Base-by-base conservation (phyloP, 2,329 filamentous ascomycete genomes). In the Cordyceps tenuipes region DNA sequence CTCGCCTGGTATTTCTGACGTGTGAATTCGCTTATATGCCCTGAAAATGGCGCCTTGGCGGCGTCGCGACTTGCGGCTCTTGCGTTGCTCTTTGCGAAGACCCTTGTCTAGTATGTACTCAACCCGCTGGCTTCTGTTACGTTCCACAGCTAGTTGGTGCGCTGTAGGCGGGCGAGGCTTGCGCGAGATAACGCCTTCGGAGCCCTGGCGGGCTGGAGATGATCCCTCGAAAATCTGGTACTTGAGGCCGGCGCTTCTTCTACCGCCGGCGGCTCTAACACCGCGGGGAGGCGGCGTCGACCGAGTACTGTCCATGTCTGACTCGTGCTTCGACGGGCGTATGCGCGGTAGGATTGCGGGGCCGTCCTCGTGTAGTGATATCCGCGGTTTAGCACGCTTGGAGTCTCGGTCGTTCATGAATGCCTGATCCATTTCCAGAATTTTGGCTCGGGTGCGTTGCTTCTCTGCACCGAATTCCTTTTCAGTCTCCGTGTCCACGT, bases 41-140 rank as follows among this genome's bases (percentile, higher is more conserved):
- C 88, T 80, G 64, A 87, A 77, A 58, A 93, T 80, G 9, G 83
- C 79, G 13, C 89, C 87, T 61, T 91, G 84, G 58, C 79, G 76
- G 21, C 82, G 81, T 5, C 89, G 82, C 19, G 75, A 68, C 66
- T 85, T 85, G 51, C 84, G 83, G 13, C 85, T 81, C 59, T 77
- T 77, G 68, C 85, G 82, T 68, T 91, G 87, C 56, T 83, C 78
- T 64, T 79, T 81, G 53, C 87, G 83, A 39, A 93, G 76, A 34
- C 87, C 86, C n/a, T 86, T 84, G 65, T 90, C 87, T 17, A 94
- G 81, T 56, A 91, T 89, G 67, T 91, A 87, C 67, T 91, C 87
- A n/a, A 93, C 89, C 6, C 89, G 85, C 67, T 90, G 84, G 62
- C 84, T 88, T 19, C 90, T 81, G 71, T 92, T 91, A 59, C 86